These are phyloP conservation scores for Trypanosoma rangeli DNA, from an alignment of 208 protist genomes.

Conservation along the genomic window DNA sequence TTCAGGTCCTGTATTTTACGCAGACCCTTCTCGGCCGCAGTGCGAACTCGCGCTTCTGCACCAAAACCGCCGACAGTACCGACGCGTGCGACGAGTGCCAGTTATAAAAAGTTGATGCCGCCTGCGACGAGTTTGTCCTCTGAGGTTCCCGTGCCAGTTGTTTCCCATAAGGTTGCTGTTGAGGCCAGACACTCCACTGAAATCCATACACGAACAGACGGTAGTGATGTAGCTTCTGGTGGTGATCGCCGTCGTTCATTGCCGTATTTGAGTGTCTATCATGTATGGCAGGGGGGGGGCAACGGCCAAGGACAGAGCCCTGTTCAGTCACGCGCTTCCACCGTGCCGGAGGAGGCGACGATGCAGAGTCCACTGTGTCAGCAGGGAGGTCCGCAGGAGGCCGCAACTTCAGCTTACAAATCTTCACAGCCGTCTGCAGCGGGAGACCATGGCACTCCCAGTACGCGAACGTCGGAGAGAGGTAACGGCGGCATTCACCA, in stretches of 20 bases:
- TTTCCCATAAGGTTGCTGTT: not conserved
- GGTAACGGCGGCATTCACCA: not conserved
- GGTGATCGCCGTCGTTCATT: not conserved
- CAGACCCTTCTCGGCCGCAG: not conserved
- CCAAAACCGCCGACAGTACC: not conserved
- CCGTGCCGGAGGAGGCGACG: not conserved
- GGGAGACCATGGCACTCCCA: not conserved
- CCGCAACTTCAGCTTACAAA: not conserved
- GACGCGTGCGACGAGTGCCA: not conserved
- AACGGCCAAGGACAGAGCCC: not conserved
- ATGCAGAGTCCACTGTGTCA: not conserved
- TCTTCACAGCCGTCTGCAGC: not conserved
- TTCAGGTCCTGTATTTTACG: not conserved
- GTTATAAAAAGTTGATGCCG: not conserved
- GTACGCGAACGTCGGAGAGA: not conserved
- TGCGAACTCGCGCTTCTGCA: not conserved
- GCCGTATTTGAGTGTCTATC: slow-evolving; percentile 11
- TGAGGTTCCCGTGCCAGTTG: not conserved
- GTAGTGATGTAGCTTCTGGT: too few relatives aligned
- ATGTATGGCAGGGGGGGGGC: not conserved
- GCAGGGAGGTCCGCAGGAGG: not conserved
- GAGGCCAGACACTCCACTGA: not conserved
- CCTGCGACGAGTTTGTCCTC: not conserved
- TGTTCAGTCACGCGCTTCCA: not conserved
- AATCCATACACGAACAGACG: too few relatives aligned